A percentile compares a stretch with the other conserved stretches of the same genome.
These are phyloP conservation scores for Zygoascus meyerae DNA, from an alignment of 1,139 yeast species.

Conservation along the genomic window DNA sequence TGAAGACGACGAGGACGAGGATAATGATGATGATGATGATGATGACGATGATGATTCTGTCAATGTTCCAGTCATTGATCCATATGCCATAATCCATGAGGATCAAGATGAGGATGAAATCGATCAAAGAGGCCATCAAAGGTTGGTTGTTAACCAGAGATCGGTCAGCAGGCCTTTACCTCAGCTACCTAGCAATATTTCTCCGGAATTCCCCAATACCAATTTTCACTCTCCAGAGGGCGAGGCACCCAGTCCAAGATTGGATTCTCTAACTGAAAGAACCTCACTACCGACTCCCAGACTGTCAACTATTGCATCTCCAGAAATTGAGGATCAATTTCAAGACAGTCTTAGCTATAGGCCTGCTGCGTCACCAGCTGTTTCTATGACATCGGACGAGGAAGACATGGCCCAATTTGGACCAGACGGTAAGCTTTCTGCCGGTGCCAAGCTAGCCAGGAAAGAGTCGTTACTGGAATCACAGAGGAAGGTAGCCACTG, in stretches of 20 bases:
- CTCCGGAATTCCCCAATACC: slow-evolving; percentile 5
- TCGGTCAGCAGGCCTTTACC: slow-evolving; percentile 22
- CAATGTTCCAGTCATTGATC: slow-evolving; percentile 24
- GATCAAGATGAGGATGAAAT: slow-evolving; percentile 1
- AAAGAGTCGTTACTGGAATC: slow-evolving; percentile 32
- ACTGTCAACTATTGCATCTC: neutral
- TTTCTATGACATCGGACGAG: slow-evolving; percentile 18
- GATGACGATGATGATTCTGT: slow-evolving; percentile 13
- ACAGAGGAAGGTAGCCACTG: slow-evolving; percentile 30
- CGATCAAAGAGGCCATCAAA: neutral
- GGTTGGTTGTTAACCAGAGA: neutral
- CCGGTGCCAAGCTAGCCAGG: slow-evolving; percentile 21
- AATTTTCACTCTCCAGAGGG: neutral
- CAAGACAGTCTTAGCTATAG: slow-evolving; percentile 12
- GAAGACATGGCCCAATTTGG: slow-evolving; percentile 6
- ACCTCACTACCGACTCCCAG: neutral
- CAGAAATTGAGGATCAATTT: slow-evolving; percentile 9
- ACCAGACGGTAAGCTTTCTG: slow-evolving; percentile 7
- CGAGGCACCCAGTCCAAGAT: neutral
- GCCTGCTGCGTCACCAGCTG: slow-evolving; percentile 16
- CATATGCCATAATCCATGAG: slow-evolving; percentile 12
- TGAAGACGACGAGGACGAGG: slow-evolving; percentile 23
- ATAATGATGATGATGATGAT: slow-evolving; percentile 19
- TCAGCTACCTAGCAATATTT: slow-evolving; percentile 16
- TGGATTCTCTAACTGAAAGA: neutral